Evolutionary conservation across 305 asterid genomes (phyloP).

Genomic region (Solanum chacoense): DNA sequence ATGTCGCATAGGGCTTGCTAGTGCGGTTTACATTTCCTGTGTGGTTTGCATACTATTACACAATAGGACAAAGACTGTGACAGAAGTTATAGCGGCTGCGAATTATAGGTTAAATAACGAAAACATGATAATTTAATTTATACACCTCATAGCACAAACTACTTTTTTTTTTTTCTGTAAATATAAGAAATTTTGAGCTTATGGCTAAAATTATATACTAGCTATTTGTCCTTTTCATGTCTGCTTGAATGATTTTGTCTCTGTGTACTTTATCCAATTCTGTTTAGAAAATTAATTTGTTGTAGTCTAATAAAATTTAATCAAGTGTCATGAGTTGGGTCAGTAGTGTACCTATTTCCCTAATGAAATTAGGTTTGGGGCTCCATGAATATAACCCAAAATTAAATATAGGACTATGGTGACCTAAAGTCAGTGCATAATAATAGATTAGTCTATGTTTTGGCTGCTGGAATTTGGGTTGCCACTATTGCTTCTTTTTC

Average conservation of each 20-base stretch:
- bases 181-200: background rate
- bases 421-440: constrained; percentile 14
- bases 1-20: background rate
- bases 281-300: background rate
- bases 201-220: background rate
- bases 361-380: constrained; percentile 39
- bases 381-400: constrained; percentile 31
- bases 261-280: background rate
- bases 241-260: constrained; percentile 1
- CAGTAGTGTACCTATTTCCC: constrained; percentile 9
- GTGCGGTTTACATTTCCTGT: background rate
- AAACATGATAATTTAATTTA: background rate
- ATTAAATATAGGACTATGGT: background rate
- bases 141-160: background rate
- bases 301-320: background rate
- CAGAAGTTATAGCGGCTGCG: rapidly evolving
- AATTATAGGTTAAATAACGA: too few species aligned
- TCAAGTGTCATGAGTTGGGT: background rate
- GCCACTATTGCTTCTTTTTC: background rate
- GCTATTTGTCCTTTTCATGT: constrained; percentile 14
- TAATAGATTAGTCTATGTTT: background rate
- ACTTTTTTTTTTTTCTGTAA: background rate
- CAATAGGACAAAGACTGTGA: too few species aligned
- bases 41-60: background rate
- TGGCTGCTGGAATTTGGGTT: background rate